Base-by-base conservation (phyloP, 345 rosid genomes). In the Barbarea vulgaris region DNA sequence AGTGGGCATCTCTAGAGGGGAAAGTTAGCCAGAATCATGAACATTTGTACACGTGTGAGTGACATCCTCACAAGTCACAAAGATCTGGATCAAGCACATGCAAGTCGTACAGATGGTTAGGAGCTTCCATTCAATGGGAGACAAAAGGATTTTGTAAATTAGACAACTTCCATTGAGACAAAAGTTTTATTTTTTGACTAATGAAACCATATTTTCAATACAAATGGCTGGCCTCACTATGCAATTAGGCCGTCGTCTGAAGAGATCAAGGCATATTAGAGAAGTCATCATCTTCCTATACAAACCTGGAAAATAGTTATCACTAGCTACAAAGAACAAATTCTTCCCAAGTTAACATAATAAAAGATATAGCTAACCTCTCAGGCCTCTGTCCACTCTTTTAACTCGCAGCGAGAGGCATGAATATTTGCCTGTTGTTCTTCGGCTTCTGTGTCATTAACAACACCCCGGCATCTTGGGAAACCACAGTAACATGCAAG, bases 401-500 rank as follows among this genome's bases (percentile, higher is more conserved):
- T 84, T 74, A 95, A 86, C 68, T 95, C 97, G 52, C 82, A 58
- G 30, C 87, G 85, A 64, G 88, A 87, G 61, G 83, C 97, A 79
- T 71, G 67, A 46, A 87, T 78, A 84, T 82, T 89, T 61, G 96
- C 81, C 44, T 75, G 83, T 78, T 74, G 96, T 85, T 92, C 97
- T 87, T 90, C 96, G 0, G 93, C 89, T 77, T 95, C 99, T 25
- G 81, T 82, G 76, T 95, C 99, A 80, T 95, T 92, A 75, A 95
- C 99, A 74, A 95, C 87, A 54, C 99, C 99, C 21, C 99, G 85
- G 75, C 99, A 95, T 74, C 93, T 80, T 39, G 91, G 88, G 72
- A 87, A 87, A 73, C 99, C 97, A 78, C 99, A 95, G 64, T 89
- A 95, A 78, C 99, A 92, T 70, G 97, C 74, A 53, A 95, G 84